phyloP scores from a whole-genome alignment of 1,139 yeast genomes.

The Fermentozyma sake region DNA sequence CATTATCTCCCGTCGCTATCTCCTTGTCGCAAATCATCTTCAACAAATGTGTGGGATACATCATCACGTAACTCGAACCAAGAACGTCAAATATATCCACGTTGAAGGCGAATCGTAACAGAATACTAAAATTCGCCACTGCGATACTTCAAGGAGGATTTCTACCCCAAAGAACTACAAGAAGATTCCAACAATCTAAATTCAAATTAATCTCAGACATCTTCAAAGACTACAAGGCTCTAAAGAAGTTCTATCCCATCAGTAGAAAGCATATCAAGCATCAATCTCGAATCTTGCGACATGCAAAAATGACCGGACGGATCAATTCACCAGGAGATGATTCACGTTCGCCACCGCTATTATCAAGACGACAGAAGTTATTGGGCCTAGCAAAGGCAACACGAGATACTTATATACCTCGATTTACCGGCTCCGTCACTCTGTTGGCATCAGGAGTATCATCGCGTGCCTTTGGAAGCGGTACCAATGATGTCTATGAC shows the following conservation, averaged over 20 bases:
- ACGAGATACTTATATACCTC: constrained; percentile 55
- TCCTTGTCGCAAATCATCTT: no score
- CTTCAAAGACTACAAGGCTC: constrained; percentile 23
- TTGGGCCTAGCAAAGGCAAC: constrained; percentile 52
- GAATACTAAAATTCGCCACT: constrained; percentile 17
- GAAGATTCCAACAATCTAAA: constrained; percentile 12
- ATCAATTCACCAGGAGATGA: constrained; percentile 1
- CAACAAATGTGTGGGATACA: no score
- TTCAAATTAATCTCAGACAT: constrained; percentile 16
- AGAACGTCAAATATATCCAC: no score
- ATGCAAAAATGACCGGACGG: constrained; percentile 5
- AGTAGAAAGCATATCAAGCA: constrained; percentile 2
- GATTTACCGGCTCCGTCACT: constrained; percentile 42
- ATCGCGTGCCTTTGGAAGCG: constrained; percentile 28
- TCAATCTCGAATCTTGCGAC: constrained; percentile 4
- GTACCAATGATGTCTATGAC: constrained; percentile 25
- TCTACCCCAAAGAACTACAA: constrained; percentile 1
- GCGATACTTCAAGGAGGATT: constrained; percentile 10
- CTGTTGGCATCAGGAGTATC: constrained; percentile 49
- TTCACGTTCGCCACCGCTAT: constrained; percentile 3
- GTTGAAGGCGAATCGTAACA: no score
- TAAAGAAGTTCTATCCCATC: constrained; percentile 6
- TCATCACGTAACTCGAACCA: no score
- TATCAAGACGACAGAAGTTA: constrained; percentile 31
- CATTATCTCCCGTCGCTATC: no score